Evolutionary conservation across 441 rosid genomes (phyloP).

Genomic region (Monsonia emarginata): DNA sequence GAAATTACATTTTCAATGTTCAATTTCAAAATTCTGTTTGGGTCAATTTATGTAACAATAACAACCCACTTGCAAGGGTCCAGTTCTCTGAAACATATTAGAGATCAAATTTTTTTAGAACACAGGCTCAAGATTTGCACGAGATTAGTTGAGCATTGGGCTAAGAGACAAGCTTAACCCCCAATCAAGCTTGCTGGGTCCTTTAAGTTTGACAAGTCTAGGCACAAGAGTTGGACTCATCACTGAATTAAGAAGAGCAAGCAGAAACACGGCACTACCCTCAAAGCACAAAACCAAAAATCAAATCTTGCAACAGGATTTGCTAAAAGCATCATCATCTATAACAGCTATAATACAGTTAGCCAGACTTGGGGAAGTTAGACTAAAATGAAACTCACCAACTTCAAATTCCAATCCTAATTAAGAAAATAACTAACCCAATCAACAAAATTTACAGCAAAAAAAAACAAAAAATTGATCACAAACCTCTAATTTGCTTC

Average conservation of each 20-base stretch:
- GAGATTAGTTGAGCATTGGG: too few relatives aligned
- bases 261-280: not conserved
- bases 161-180: too few relatives aligned
- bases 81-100: too few relatives aligned
- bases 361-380: too few relatives aligned
- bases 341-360: not conserved
- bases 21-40: too few relatives aligned
- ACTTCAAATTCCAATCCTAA: not conserved
- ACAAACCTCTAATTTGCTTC: constrained; percentile 11
- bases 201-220: not conserved
- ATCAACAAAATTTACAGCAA: not conserved
- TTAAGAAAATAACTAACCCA: not conserved
- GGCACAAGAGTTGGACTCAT: not conserved
- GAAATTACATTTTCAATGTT: too few relatives aligned
- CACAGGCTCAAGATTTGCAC: too few relatives aligned
- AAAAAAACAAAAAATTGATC: not conserved
- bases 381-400: constrained; percentile 2
- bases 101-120: too few relatives aligned
- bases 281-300: not conserved
- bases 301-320: not conserved
- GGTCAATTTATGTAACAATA: too few relatives aligned
- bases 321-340: not conserved
- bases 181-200: too few relatives aligned
- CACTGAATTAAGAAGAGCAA: not conserved
- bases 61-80: too few relatives aligned